A percentile compares a stretch with the other conserved stretches of the same genome.
phyloP scores from a whole-genome alignment of 495 filamentous ascomycete genomes.

The Penicillium diatomitis region DNA sequence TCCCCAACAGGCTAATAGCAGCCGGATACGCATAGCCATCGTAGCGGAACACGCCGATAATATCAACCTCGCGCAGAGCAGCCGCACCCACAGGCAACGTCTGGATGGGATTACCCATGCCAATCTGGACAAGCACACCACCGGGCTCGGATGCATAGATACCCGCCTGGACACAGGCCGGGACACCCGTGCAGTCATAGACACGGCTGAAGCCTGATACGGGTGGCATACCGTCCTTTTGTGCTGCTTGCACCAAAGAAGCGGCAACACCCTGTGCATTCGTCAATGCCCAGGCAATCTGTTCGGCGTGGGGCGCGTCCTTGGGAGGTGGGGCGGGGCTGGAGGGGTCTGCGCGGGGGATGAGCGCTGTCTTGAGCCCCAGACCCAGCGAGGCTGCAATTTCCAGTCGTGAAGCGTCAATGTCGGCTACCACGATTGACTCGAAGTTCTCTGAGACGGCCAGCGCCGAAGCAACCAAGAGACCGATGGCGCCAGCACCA shows the following conservation, averaged over 20 bases:
- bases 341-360: constrained; percentile 37
- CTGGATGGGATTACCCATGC: constrained; percentile 89
- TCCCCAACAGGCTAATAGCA: constrained; percentile 65
- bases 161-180: constrained; percentile 73
- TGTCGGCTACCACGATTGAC: constrained; percentile 71
- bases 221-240: constrained; percentile 19
- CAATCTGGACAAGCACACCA: constrained; percentile 77
- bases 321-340: constrained; percentile 20
- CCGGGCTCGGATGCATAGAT: constrained; percentile 77
- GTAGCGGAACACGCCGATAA: constrained; percentile 88
- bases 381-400: constrained; percentile 66
- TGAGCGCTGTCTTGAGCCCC: constrained; percentile 52
- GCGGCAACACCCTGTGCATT: constrained; percentile 38
- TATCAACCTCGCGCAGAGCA: constrained; percentile 80
- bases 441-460: constrained; percentile 60
- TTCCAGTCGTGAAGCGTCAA: constrained; percentile 58
- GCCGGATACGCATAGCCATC: constrained; percentile 69
- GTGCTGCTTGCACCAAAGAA: constrained; percentile 29
- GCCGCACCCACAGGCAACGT: constrained; percentile 79
- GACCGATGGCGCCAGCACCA: constrained; percentile 72
- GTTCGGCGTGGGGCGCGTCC: constrained; percentile 33
- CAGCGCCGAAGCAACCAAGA: constrained; percentile 53
- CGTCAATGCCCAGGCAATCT: constrained; percentile 28
- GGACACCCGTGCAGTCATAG: constrained; percentile 89
- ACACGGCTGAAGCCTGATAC: constrained; percentile 60